Conservation (phyloP, 331 rosid genomes). For the Stylosanthes scabra region DNA sequence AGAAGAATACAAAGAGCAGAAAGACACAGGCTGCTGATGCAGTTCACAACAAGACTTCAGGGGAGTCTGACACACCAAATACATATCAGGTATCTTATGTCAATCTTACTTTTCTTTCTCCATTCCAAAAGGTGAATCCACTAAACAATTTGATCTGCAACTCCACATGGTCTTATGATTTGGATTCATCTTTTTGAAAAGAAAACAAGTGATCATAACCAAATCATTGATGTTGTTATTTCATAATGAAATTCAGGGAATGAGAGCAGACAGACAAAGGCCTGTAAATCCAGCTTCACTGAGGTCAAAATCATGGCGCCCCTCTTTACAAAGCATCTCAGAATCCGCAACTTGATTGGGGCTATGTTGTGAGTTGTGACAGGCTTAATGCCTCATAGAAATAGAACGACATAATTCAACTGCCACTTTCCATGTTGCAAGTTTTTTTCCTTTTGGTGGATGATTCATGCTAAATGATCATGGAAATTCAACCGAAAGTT, state of each 20-base stretch:
- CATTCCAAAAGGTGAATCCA: slow-evolving; percentile 23
- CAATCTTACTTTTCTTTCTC: slow-evolving; percentile 36
- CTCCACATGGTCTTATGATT: slow-evolving; percentile 9
- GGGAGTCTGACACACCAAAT: slow-evolving; percentile 43
- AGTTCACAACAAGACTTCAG: slow-evolving; percentile 49
- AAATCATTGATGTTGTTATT: slow-evolving; percentile 8
- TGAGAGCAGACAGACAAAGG: slow-evolving; percentile 63
- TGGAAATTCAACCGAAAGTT: slow-evolving; percentile 41
- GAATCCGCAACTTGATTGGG: slow-evolving; percentile 63
- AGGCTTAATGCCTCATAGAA: slow-evolving; percentile 37
- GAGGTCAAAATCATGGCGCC: slow-evolving; percentile 88
- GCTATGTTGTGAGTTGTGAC: slow-evolving; percentile 33
- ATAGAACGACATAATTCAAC: slow-evolving; percentile 12
- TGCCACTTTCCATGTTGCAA: slow-evolving; percentile 42
- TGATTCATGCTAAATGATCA: slow-evolving; percentile 39
- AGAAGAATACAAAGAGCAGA: slow-evolving; percentile 79
- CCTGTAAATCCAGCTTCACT: slow-evolving; percentile 46
- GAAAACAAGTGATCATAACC: not conserved
- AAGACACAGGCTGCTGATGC: slow-evolving; percentile 57
- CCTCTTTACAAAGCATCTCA: slow-evolving; percentile 90
- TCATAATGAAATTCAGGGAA: slow-evolving; percentile 56
- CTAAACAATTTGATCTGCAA: slow-evolving; percentile 33
- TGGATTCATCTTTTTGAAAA: not conserved
- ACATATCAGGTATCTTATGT: slow-evolving; percentile 54
- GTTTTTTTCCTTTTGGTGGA: slow-evolving; percentile 38